phyloP scores from a whole-genome alignment of 148 eudicot species.

The Rhododendron griersonianum region DNA sequence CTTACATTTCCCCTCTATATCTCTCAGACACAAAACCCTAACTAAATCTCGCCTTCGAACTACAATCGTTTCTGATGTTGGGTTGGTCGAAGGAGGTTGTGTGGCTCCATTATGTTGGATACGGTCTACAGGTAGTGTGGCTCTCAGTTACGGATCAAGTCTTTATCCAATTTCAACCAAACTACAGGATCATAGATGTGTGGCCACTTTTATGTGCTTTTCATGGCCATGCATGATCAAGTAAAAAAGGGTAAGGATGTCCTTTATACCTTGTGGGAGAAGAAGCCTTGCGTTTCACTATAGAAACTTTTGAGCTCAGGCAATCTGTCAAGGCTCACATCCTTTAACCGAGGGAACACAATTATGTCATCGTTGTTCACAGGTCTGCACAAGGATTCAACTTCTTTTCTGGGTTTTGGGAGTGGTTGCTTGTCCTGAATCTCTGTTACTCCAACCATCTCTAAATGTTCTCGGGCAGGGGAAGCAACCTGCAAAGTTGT shows the following conservation, averaged over 20 bases:
- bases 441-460: not conserved
- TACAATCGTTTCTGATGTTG: too few species aligned
- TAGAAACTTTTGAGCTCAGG: not conserved
- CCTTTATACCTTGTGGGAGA: not conserved
- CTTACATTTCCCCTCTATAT: too few species aligned
- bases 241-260: not conserved
- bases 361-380: not conserved
- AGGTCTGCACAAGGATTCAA: not conserved
- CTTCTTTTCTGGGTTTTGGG: not conserved
- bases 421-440: not conserved
- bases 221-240: not conserved
- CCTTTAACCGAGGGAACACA: not conserved
- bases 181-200: too few species aligned
- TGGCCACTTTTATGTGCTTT: too few species aligned
- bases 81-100: too few species aligned
- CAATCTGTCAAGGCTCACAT: rapidly evolving
- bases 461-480: not conserved
- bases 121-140: too few species aligned
- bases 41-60: too few species aligned
- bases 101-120: too few species aligned
- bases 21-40: too few species aligned
- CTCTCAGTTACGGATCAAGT: too few species aligned
- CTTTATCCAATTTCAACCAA: too few species aligned
- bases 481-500: too few species aligned
- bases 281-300: not conserved